A percentile compares a stretch with the other conserved stretches of the same genome.
These are phyloP conservation scores for Bolboschoenus planiculmis DNA, from an alignment of 176 grass and related monocot species.

Conservation along the genomic window DNA sequence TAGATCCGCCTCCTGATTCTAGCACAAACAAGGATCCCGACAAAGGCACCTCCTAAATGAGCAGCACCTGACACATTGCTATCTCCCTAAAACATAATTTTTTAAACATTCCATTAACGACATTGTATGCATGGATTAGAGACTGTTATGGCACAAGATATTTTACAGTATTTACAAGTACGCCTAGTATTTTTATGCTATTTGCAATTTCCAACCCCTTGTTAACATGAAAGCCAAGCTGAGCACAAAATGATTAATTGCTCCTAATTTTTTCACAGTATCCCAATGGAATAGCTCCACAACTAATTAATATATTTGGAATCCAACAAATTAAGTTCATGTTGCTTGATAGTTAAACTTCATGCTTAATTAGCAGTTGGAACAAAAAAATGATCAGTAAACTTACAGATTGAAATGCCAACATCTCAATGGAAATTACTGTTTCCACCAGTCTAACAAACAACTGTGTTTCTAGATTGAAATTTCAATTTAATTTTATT, in stretches of 20 bases:
- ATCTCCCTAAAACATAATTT: conserved; percentile 33
- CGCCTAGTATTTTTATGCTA: background rate
- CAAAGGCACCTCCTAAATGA: conserved; percentile 67
- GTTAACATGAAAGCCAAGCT: background rate
- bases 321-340: background rate
- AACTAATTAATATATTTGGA: background rate
- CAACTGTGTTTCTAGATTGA: background rate
- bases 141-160: background rate
- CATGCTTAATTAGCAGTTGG: background rate
- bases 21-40: conserved; percentile 54
- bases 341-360: background rate
- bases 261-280: background rate
- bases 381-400: background rate
- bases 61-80: conserved; percentile 37
- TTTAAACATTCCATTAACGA: background rate
- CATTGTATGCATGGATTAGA: background rate
- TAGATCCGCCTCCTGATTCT: conserved; percentile 35
- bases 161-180: background rate
- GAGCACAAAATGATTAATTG: background rate
- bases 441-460: background rate
- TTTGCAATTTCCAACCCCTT: background rate
- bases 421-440: background rate
- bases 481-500: background rate
- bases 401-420: background rate
- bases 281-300: background rate